phyloP scores from a whole-genome alignment of 2,329 filamentous ascomycete genomes.

The Xylariaceae sp. region DNA sequence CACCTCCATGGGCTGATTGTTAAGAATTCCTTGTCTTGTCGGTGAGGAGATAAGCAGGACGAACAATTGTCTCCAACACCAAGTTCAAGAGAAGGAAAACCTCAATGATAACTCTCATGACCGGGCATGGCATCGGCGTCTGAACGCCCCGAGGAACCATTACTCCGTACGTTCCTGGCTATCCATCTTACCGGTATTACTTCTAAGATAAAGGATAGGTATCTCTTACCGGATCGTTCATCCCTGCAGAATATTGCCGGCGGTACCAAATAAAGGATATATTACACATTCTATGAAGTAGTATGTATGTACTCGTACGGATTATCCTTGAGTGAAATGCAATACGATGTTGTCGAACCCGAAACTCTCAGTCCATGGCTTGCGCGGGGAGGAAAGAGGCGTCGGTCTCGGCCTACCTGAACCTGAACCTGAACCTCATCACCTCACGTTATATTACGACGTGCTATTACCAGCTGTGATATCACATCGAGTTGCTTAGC shows the following conservation, averaged over 20 bases:
- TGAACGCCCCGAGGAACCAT: no score
- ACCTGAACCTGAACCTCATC: no score
- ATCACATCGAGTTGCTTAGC: no score
- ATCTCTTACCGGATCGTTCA: background rate
- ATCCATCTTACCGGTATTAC: no score
- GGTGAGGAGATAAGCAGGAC: background rate
- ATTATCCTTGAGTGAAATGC: no score
- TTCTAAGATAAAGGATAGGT: background rate
- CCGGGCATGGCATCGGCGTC: no score
- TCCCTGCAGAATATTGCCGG: background rate
- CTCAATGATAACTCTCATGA: no score
- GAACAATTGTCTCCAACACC: background rate
- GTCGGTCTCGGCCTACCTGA: background rate
- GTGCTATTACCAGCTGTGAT: no score
- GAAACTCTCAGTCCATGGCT: background rate
- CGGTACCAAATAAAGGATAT: background rate
- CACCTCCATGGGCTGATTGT: slow-evolving; percentile 2
- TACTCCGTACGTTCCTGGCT: no score
- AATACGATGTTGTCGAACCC: background rate
- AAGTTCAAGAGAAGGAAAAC: background rate
- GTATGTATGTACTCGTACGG: no score
- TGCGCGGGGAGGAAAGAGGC: background rate
- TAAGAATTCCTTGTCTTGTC: background rate
- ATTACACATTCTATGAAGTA: no score
- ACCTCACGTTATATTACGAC: no score